Evolutionary conservation across 192 early-diverging fungal genomes (phyloP), one percentile per base, ranked within the genome.

Genomic region (Rhizophlyctis rosea): DNA sequence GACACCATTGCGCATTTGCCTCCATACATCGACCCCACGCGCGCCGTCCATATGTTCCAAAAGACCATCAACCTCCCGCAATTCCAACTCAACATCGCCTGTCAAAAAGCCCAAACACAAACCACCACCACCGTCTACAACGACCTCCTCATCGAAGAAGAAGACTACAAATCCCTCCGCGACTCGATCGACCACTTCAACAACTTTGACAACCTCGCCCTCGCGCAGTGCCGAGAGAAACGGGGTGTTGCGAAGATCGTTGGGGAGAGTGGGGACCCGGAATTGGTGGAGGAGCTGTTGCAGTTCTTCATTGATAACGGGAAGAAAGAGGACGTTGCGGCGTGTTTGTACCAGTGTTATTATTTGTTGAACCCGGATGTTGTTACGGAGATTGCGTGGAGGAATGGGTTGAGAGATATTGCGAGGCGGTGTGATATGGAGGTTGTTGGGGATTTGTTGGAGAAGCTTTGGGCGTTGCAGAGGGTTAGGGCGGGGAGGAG

Each of bases 341-440:
- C 95, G 21, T 88, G 87, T 64, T 72, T 98, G 58, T 94, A 87
- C 61, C 89, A 88, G 36, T 99, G 97, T 82, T 99, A 97, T 69
- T 94, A 99, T 62, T 74, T 98, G 55, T 79, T 96, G 51, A 76
- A 92, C 33, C 91, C 97, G 11, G 97, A 98, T 75, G 84, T 96
- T 5, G 90, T 97, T 5, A 74, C 97, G 78, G 97, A 99, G 80
- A 71, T 96, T 14, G 79, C 91, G 13, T 99, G 95, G 97, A 73
- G 93, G 13, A 84, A 94, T 65, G 81, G 86, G 1, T 73, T 94
- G 71, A 86, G 79, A 50, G 96, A 97, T 69, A 94, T 94, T 82
- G 90, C 95, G 7, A 96, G 96, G 93, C 97, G 95, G 16, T 98
- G 93, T 72, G 87, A 98, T 78, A 91, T 99, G 59, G 91, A 99